Base-by-base conservation (phyloP, 1,284 basidiomycete species). In the Naganishia liquefaciens region DNA sequence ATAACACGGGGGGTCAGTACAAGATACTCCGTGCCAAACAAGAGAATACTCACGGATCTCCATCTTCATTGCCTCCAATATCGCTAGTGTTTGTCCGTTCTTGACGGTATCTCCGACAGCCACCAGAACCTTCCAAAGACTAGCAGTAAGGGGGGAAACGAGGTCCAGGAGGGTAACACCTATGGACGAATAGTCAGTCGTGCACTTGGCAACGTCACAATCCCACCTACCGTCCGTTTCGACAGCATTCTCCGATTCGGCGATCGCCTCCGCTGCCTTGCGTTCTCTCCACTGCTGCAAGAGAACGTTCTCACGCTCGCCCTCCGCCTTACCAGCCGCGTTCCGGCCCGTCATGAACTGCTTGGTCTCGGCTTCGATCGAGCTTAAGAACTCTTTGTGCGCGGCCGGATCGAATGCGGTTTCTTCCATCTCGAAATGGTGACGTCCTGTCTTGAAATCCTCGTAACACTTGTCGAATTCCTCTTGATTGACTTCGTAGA, bases 41-140 rank as follows among this genome's bases (percentile, higher is more conserved):
- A 33, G 7, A 30, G 23, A 54, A 52, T 3, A 72, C 71, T 40
- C 63, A 71, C 63, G 72, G 37, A 76, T 73, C 72, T 88, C 87
- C 5, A 84, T 87, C 77, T 89, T 89, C 88, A 88, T 89, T 0
- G 87, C 87, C 73, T 88, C 86, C 19, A 89, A 79, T 25, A 88
- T 79, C 5, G 85, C 69, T 52, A 88, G 68, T 19, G 84, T 79
- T 39, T 86, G 81, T 11, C 84, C 82, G 0, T 78, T 77, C 13
- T 75, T 67, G 43, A 88, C 79, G 0, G 71, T 68, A 54, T 86
- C 82, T 7, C 84, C 85, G 2, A 70, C 76, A 17, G 69, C 69
- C 44, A 80, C 81, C 25, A 78, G 78, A 65, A 87, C 81, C 72
- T 85, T 87, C 85, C 84, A 86, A 9, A 88, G 75, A 11, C 80